Evolutionary conservation across 257 asterid genomes (phyloP).

Genomic region (Plectranthus barbatus): DNA sequence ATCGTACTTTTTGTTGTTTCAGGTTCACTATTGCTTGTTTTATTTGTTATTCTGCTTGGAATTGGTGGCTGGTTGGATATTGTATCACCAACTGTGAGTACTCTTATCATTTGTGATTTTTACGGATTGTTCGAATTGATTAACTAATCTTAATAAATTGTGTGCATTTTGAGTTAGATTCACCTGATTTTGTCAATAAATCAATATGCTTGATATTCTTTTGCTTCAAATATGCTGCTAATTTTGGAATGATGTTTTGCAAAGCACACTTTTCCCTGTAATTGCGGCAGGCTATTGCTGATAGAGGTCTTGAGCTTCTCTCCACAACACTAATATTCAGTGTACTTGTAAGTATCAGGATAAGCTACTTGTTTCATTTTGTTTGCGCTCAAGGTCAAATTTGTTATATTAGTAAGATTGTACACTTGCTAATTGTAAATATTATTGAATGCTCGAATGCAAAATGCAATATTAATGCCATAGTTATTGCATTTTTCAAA

Average conservation of each 20-base stretch:
- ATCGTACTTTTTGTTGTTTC: neutral
- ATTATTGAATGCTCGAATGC: neutral
- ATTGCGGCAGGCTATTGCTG: conserved; percentile 88
- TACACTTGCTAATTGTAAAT: neutral
- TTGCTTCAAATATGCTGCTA: neutral
- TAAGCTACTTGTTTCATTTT: too few species aligned
- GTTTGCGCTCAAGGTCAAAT: too few species aligned
- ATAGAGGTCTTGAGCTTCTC: conserved; percentile 88
- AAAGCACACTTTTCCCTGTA: neutral
- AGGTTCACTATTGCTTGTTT: conserved; percentile 55
- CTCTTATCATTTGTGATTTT: neutral
- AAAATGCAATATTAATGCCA: neutral
- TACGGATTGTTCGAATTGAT: neutral
- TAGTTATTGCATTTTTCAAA: neutral
- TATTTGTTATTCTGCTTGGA: conserved; percentile 57
- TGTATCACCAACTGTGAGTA: conserved; percentile 61
- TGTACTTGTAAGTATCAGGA: conserved; percentile 47
- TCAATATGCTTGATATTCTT: neutral
- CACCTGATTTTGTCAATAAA: neutral
- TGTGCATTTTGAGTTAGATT: neutral
- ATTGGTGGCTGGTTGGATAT: conserved; percentile 55
- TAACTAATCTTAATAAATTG: neutral
- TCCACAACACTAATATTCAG: conserved; percentile 64
- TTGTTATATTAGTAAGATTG: too few species aligned
- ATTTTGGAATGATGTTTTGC: neutral